Evolutionary conservation across 2,329 filamentous ascomycete species (phyloP).

Genomic region (Ophiocordyceps camponoti-saundersi): DNA sequence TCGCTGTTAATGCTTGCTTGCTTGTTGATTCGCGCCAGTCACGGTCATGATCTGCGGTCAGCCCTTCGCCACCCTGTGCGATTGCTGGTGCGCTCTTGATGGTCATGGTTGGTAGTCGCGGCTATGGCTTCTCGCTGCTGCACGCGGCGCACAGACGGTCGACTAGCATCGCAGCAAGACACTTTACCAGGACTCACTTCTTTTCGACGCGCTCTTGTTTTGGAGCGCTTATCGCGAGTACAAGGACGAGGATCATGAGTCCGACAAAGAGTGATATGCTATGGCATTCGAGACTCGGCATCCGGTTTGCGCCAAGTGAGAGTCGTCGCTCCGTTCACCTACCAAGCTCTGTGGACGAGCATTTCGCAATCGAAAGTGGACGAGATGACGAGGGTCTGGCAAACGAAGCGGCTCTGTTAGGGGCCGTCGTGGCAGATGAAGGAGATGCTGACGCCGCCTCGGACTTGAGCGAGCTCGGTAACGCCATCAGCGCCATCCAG

Average conservation of each 20-base stretch:
- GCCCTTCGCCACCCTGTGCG: not conserved
- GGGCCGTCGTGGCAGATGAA: not conserved
- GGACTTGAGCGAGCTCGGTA: not conserved
- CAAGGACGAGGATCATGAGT: conserved; percentile 1
- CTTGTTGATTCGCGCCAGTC: not conserved
- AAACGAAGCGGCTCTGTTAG: not conserved
- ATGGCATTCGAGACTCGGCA: conserved; percentile 13
- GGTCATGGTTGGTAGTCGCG: conserved; percentile 6
- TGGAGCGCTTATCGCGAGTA: not conserved
- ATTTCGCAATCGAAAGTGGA: not conserved
- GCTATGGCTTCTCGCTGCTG: conserved; percentile 3
- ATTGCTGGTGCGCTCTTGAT: not conserved
- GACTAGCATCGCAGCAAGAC: not conserved
- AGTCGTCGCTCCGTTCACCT: not conserved
- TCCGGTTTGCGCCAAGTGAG: conserved; percentile 12
- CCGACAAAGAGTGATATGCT: conserved; percentile 4
- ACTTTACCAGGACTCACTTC: not conserved
- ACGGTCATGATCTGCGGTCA: not conserved
- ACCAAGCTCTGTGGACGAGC: not conserved
- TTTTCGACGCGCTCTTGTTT: not conserved
- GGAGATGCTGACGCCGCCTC: not conserved
- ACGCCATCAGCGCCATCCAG: not conserved
- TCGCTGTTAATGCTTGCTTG: not conserved
- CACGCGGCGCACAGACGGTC: not conserved
- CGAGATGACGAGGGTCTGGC: not conserved